These are phyloP conservation scores for Mycosphaerelloides madeirae DNA, from an alignment of 2,329 filamentous ascomycete species.

Conservation along the genomic window DNA sequence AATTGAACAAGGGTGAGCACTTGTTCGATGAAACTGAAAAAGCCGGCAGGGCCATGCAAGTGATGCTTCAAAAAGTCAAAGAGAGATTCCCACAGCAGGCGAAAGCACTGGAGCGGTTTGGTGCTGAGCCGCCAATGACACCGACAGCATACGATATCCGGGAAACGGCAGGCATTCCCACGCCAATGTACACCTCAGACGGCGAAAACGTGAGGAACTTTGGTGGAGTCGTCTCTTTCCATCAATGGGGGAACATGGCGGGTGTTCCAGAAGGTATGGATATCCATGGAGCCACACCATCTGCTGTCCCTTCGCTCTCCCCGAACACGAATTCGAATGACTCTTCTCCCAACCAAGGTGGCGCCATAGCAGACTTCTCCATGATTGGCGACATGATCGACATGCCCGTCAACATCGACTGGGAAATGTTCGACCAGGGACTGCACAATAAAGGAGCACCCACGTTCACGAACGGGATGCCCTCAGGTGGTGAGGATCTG, in stretches of 20 bases:
- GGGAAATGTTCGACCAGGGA: constrained; percentile 27
- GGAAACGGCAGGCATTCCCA: constrained; percentile 3
- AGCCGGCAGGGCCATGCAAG: constrained; percentile 28
- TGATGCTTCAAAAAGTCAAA: constrained; percentile 31
- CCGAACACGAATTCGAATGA: constrained; percentile 6
- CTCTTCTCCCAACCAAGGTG: constrained; percentile 1
- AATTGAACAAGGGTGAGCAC: constrained; percentile 14
- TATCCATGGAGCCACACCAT: too few species aligned
- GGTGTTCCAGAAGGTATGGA: constrained; percentile 6
- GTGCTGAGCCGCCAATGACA: constrained; percentile 1
- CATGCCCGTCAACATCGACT: constrained; percentile 25
- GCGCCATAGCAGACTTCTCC: constrained; percentile 19
- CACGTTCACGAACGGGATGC: neutral
- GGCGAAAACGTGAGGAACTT: constrained; percentile 1
- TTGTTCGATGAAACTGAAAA: constrained; percentile 30
- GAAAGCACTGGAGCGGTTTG: constrained; percentile 5
- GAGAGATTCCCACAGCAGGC: constrained; percentile 19
- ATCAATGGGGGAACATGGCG: constrained; percentile 14
- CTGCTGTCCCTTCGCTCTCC: neutral
- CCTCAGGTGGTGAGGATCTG: too few species aligned
- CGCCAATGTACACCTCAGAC: constrained; percentile 1
- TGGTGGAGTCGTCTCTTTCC: constrained; percentile 13
- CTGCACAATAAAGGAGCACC: constrained; percentile 7
- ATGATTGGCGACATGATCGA: constrained; percentile 31
- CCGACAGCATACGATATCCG: neutral